Base-by-base conservation (phyloP, 306 rosid species). In the Pueraria montana region DNA sequence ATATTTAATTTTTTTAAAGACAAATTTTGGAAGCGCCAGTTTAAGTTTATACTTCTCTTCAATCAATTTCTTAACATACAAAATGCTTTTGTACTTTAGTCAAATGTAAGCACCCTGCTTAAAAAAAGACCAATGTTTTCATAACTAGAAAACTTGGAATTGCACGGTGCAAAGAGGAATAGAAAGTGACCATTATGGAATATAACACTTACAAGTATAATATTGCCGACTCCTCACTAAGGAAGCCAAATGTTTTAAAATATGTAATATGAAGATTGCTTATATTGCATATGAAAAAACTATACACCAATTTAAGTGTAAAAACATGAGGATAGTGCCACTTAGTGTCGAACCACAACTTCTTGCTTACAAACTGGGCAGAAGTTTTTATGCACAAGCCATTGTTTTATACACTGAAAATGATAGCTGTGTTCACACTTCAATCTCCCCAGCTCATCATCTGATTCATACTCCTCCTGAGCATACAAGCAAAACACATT, bases 311-410 rank as follows among this genome's bases (percentile, higher is more conserved):
- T 63, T 65, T 67, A 56, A 70, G 61, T 77, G 40, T 30, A 61
- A 40, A 74, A 74, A 45, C 27, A 34, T 66, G 64, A 48, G n/a
- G 20, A 70, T 52, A 49, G 62, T n/a, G 74, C 23, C 78, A 43
- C 86, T 87, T 81, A 50, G 84, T 81, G 82, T 78, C 92, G 90
- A 79, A 77, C 86, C 74, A 59, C 83, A 1, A 91, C 95, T 75
- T 94, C 93, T 56, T 83, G 87, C 92, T 96, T 96, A 66, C 99
- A 96, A 40, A 96, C 91, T 0, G 99, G 99, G 88, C 99, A 96
- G 78, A 87, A 84, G 52, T 96, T 96, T 77, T 94, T 96, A 74
- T 88, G 99, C 53, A 81, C 84, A 72, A 96, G 93, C 99, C 99
- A 96, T 87, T 90, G 97, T 83, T 88, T 88, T 83, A 96, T 92